phyloP scores from a whole-genome alignment of 179 eudicot species.

The Heliamphora pulchella region DNA sequence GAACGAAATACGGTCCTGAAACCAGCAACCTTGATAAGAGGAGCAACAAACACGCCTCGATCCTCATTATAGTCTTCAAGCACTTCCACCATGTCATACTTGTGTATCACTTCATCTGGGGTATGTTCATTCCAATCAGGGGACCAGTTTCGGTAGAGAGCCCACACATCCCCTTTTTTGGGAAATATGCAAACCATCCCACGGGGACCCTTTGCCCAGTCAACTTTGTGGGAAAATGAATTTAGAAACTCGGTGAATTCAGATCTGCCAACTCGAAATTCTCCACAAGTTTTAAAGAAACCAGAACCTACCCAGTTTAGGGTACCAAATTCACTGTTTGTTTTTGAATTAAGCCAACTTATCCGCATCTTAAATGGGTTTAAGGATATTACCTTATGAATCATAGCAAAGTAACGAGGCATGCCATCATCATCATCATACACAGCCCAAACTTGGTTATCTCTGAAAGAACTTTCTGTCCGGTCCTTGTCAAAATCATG shows the following conservation, averaged over 20 bases:
- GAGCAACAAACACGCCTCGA: conserved; percentile 55
- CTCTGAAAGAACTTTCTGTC: conserved; percentile 62
- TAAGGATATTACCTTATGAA: conserved; percentile 68
- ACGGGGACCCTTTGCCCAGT: conserved; percentile 70
- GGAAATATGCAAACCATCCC: conserved; percentile 63
- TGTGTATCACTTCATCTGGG: conserved; percentile 77
- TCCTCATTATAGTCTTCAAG: conserved; percentile 64
- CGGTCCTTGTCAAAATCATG: conserved; percentile 87
- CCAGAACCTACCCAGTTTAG: conserved; percentile 70
- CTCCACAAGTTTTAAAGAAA: conserved; percentile 81
- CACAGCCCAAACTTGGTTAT: conserved; percentile 90
- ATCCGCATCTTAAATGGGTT: conserved; percentile 78
- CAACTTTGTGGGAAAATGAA: conserved; percentile 80
- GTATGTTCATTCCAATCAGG: conserved; percentile 73
- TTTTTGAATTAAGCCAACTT: conserved; percentile 91
- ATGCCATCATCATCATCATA: conserved; percentile 92
- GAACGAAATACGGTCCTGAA: conserved; percentile 75
- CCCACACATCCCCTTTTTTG: conserved; percentile 84
- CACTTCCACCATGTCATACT: conserved; percentile 89
- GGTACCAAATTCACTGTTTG: conserved; percentile 61
- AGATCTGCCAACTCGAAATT: conserved; percentile 59
- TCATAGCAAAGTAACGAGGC: conserved; percentile 94
- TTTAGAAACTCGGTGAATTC: conserved; percentile 58
- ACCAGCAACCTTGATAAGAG: conserved; percentile 74
- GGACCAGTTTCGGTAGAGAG: conserved; percentile 87